Evolutionary conservation across 2,329 filamentous ascomycete species (phyloP).

Genomic region (Thyridium curvatum): DNA sequence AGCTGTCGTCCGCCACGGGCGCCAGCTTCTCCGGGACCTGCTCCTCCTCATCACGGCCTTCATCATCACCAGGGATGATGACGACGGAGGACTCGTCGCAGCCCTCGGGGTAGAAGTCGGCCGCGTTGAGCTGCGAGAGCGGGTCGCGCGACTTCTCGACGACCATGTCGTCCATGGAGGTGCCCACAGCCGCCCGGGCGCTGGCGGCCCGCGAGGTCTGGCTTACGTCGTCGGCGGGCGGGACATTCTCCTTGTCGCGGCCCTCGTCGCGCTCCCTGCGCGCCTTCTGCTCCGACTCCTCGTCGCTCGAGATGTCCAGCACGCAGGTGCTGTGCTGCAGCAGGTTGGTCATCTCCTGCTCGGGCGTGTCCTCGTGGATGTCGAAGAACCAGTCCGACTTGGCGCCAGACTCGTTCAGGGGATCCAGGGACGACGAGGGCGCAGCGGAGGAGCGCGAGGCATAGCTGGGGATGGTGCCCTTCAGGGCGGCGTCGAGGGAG

Average conservation of each 20-base stretch:
- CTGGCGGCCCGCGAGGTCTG: constrained; percentile 41
- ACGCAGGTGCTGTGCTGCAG: constrained; percentile 86
- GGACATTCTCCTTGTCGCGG: constrained; percentile 88
- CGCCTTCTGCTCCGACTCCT: constrained; percentile 58
- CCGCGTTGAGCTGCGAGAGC: constrained; percentile 59
- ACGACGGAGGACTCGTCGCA: constrained; percentile 58
- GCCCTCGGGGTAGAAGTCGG: constrained; percentile 62
- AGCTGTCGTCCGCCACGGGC: constrained; percentile 8
- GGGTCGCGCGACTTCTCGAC: constrained; percentile 60
- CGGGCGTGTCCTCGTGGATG: constrained; percentile 86
- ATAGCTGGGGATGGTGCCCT: constrained; percentile 64
- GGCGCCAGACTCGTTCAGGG: constrained; percentile 37
- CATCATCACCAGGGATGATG: constrained; percentile 56
- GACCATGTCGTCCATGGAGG: constrained; percentile 43
- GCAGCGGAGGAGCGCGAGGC: constrained; percentile 31
- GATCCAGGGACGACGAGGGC: constrained; percentile 19
- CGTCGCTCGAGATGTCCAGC: constrained; percentile 85
- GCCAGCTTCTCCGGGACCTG: constrained; percentile 4
- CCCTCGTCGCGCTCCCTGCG: constrained; percentile 48
- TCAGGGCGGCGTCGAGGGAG: constrained; percentile 77
- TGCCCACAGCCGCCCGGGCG: constrained; percentile 16
- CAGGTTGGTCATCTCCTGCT: constrained; percentile 86
- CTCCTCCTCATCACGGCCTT: constrained; percentile 25
- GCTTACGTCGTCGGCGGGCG: constrained; percentile 61
- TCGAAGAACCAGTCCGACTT: constrained; percentile 81